Evolutionary conservation across 192 early-diverging fungal genomes (phyloP), one percentile per base, ranked within the genome.

Genomic region (Mortierella hygrophila): DNA sequence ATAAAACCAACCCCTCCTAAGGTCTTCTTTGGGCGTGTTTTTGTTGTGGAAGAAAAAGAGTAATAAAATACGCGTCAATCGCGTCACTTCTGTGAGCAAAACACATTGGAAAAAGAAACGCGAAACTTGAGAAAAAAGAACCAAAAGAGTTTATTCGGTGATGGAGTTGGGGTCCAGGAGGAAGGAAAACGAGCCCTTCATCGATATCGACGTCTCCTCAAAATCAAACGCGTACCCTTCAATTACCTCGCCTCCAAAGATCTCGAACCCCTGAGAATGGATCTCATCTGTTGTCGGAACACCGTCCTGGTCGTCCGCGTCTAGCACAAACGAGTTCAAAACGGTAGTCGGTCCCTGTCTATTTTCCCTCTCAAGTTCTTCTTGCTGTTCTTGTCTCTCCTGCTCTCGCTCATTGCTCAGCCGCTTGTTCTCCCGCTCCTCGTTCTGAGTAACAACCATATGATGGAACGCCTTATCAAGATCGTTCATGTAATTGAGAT

Each of bases 361-460:
- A 21, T 16, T 4, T 60, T 44, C 42, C 60, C 46, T 35, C 73
- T 32, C 49, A 46, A 35, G 55, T 29, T 54, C 10, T n/a, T 37
- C 32, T 4, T 40, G 74, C 4, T 40, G 74, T 21, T 20, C 49
- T 18, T 26, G 23, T 37, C 4, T 35, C n/a, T 37, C 20, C 26
- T 20, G n/a, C 21, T 20, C 32, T 23, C 55, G 38, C 42, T 40
- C 21, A 26, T 41, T 8, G 32, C 35, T 63, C 23, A 35, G 38
- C 37, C 38, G 42, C 55, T 40, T 11, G 8, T 68, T 52, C 41
- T 68, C 77, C 52, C 72, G 70, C 37, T 68, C 72, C 74, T 70
- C 74, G 13, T 81, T 52, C 54, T 76, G 74, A 18, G 63, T 83
- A 35, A 78, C n/a, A 71, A 83, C 72, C 81, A 83, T 77, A 63